Base-by-base conservation (phyloP, 306 rosid genomes). In the Oemleria cerasiformis region DNA sequence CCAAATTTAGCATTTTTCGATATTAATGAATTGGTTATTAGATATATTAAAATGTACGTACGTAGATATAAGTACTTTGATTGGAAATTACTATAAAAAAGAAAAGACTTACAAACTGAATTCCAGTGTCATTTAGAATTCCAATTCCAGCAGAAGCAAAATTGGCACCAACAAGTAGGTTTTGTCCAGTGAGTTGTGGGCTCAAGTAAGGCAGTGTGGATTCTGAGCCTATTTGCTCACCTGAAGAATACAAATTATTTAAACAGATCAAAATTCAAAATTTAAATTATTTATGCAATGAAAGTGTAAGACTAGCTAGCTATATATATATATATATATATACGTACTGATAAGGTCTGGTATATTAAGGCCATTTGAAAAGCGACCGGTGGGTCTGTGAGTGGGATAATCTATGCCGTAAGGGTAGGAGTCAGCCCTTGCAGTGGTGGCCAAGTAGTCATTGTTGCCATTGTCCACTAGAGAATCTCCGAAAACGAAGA, bases 141-240 rank as follows among this genome's bases (percentile, higher is more conserved):
- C 97, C 97, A 54, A 92, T 89, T 38, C 97, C 97, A 57, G 97
- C 97, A 1, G 97, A 92, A 38, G 97, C 97, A 71, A 92, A 89
- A 81, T 92, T 92, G 34, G 97, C 97, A 61, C 97, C 97, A 44
- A 80, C 78, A 4, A 89, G 89, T 20, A 92, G 89, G 38, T 59
- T 84, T 66, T 87, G 65, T 69, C 92, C 94, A 0, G 14, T 66
- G 7, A 92, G 86, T 6, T 56, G 20, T 1, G 97, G 97, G 62
- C 96, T 92, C 89, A 92, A 84, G 68, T 87, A 87, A 3, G 97
- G 97, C 69, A 92, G 58, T 10, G 92, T 81, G n/a, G 96, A 81
- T 59, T 89, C 90, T 39, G 88, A 74, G 2, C 96, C 97, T 58
- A 92, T 75, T 57, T 84, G 82, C 83, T 84, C 85, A 77, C 97